Evolutionary conservation across 768 basidiomycete genomes (phyloP).

Genomic region (Aureoboletus auriporus): DNA sequence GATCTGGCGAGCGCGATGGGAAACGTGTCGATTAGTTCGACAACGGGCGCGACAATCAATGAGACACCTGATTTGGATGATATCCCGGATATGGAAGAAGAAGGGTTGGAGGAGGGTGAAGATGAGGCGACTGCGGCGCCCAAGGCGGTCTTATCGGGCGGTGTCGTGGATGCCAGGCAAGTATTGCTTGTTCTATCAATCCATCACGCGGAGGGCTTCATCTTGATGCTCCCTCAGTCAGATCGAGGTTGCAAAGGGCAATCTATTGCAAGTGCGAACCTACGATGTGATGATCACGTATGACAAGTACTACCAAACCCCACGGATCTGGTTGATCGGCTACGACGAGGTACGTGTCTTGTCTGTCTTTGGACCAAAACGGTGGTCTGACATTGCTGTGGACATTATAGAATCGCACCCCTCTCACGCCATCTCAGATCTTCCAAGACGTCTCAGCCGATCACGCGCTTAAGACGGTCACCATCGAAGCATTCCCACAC

Average conservation of each 20-base stretch:
- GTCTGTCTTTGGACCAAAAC: not conserved
- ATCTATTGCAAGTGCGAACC: slow-evolving; percentile 91
- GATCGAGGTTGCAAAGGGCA: slow-evolving; percentile 66
- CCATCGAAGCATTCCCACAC: slow-evolving; percentile 98
- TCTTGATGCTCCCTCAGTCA: slow-evolving; percentile 37
- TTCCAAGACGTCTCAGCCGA: slow-evolving; percentile 98
- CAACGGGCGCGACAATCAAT: slow-evolving; percentile 29
- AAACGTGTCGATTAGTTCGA: slow-evolving; percentile 40
- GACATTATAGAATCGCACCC: slow-evolving; percentile 68
- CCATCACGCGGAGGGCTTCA: not conserved
- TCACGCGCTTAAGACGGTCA: slow-evolving; percentile 97
- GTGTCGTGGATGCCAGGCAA: slow-evolving; percentile 48
- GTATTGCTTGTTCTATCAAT: slow-evolving; percentile 13
- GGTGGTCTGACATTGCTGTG: too few species aligned
- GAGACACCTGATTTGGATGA: slow-evolving; percentile 94
- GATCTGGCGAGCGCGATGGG: slow-evolving; percentile 43
- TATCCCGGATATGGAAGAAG: slow-evolving; percentile 99
- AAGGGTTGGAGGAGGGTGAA: slow-evolving; percentile 80
- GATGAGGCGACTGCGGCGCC: slow-evolving; percentile 82
- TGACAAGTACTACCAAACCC: slow-evolving; percentile 99
- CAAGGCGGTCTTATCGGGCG: slow-evolving; percentile 33
- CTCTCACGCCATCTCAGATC: slow-evolving; percentile 84
- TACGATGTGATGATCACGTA: slow-evolving; percentile 99
- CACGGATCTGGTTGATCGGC: slow-evolving; percentile 94
- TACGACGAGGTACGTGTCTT: slow-evolving; percentile 81